Conservation (phyloP, 192 early-diverging fungal species). For the Coemansia sp. region DNA sequence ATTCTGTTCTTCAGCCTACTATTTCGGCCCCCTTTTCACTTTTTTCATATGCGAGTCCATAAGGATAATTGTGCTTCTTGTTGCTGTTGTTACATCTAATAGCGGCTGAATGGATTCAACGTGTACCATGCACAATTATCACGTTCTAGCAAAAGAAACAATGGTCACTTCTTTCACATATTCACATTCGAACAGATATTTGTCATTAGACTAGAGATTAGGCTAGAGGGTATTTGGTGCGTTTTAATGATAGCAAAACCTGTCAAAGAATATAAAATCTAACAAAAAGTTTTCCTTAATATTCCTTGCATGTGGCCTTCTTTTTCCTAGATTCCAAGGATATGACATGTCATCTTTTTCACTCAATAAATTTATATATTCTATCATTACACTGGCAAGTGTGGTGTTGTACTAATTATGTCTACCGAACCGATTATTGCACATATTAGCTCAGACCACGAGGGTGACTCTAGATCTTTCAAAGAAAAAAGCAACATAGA, state of each 20-base stretch:
- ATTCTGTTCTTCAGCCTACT: background rate
- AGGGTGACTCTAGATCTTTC: background rate
- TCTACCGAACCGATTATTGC: background rate
- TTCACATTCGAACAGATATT: background rate
- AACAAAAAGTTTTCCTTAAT: too few species aligned
- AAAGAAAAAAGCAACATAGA: background rate
- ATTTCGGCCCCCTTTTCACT: too few species aligned
- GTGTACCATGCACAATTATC: background rate
- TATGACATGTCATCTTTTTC: too few species aligned
- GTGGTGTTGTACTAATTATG: background rate
- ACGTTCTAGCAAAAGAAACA: background rate
- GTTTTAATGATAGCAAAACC: too few species aligned
- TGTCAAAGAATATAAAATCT: too few species aligned
- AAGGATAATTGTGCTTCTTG: background rate
- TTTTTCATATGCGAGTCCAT: too few species aligned
- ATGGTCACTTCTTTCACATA: background rate
- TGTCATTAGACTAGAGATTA: too few species aligned
- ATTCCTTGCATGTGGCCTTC: too few species aligned
- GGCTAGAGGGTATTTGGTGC: too few species aligned
- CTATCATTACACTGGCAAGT: background rate
- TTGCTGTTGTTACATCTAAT: background rate
- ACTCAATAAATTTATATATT: background rate
- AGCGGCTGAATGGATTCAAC: background rate
- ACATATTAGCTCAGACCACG: background rate
- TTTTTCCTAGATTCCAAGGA: too few species aligned